These are phyloP conservation scores for Abrus precatorius DNA, from an alignment of 306 rosid species.

Conservation along the genomic window DNA sequence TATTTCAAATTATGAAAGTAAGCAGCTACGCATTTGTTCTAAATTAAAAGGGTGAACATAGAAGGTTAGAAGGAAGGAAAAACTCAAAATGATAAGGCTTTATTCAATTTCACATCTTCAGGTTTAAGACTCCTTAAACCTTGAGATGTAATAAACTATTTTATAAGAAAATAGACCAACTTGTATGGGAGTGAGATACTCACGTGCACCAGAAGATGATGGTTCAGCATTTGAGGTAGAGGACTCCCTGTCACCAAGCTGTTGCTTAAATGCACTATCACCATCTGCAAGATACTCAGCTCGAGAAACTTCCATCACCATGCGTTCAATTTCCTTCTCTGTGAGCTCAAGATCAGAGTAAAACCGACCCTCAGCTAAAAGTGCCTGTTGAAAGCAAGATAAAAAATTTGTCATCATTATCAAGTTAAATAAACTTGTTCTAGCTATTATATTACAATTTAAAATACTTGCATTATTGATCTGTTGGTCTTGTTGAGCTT, in stretches of 20 bases:
- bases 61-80: not conserved
- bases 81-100: not conserved
- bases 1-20: not conserved
- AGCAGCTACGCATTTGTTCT: not conserved
- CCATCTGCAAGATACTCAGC: conserved; percentile 78
- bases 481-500: conserved; percentile 90
- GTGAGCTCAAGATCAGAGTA: conserved; percentile 99
- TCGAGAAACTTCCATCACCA: conserved; percentile 90
- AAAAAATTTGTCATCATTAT: not conserved
- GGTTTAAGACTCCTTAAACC: not conserved
- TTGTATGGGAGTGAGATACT: conserved; percentile 47
- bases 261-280: conserved; percentile 63
- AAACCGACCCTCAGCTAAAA: conserved; percentile 91
- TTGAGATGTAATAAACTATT: not conserved
- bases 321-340: conserved; percentile 92
- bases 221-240: conserved; percentile 90
- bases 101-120: not conserved
- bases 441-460: not conserved
- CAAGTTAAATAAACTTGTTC: conserved; percentile 16
- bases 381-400: conserved; percentile 69
- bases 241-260: conserved; percentile 64
- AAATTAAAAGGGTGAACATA: not conserved
- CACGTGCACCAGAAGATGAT: conserved; percentile 95
- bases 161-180: conserved; percentile 24
- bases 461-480: conserved; percentile 80